Base-by-base conservation (phyloP, 352 stramenopile genomes). In the Nothophytophthora sp. region DNA sequence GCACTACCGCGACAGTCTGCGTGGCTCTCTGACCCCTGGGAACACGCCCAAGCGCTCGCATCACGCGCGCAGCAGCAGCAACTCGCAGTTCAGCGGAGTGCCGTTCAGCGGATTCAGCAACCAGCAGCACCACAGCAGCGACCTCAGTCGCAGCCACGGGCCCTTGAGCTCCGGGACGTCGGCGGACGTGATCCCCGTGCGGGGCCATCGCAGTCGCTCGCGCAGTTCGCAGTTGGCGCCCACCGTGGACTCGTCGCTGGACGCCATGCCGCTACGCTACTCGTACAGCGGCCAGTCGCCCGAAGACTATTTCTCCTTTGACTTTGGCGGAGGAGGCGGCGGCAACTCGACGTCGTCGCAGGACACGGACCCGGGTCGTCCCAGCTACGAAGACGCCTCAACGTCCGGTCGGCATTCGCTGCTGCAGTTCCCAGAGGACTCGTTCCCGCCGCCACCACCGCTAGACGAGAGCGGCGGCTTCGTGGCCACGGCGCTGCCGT, bases 1-100 rank as follows among this genome's bases (percentile, higher is more conserved):
- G 19, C 78, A 90, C 65, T 91, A 90, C 48, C 71, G 77, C n/a
- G 77, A 91, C 45, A 84, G 50, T 52, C 51, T 86, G 37, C 71
- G 78, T 33, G 65, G 56, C 38, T 83, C 76, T 5, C 62, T 87
- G 13, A 88, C 77, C 12, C 73, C 76, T 0, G 80, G 60, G 7
- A 71, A 54, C 25, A 80, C 73, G 19, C 74, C 77, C 0, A 86
- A 82, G 50, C 73, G 74, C 19, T 57, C 62, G 9, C 44, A 70
- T 43, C 60, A 70, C 41, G 60, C 51, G 13, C 47, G 55, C 53
- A 68, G 55, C 45, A 70, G 20, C 41, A 74, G 55, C 43, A 68
- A 55, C 28, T 68, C 55, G 6, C 64, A 73, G 22, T 61, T 67
- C 20, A 44, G 45, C 10, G 55, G 36, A 22, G 49, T 45, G 2